These are phyloP conservation scores for Skeletonema grethae DNA, from an alignment of 108 stramenopile genomes.

Conservation along the genomic window DNA sequence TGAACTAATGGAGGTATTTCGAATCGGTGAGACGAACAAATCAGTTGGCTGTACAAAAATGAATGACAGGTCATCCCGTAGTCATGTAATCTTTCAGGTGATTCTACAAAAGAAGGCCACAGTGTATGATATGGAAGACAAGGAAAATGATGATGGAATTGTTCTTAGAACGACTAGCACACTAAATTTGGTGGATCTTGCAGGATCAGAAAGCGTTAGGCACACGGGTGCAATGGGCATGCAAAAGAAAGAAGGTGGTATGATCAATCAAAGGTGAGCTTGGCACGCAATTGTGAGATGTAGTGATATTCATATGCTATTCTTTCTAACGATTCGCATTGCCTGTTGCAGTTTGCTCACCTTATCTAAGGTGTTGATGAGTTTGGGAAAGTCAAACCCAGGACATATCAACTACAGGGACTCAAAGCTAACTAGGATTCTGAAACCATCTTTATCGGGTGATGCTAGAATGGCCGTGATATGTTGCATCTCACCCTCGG, in stretches of 20 bases:
- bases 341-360: slow-evolving; percentile 58
- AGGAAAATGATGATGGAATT: slow-evolving; percentile 46
- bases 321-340: slow-evolving; percentile 1
- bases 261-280: slow-evolving; percentile 92
- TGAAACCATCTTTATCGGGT: slow-evolving; percentile 94
- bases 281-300: background rate
- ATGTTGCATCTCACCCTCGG: slow-evolving; percentile 95
- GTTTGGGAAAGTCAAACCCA: slow-evolving; percentile 48
- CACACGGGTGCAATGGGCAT: slow-evolving; percentile 91
- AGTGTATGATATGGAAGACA: slow-evolving; percentile 9
- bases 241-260: slow-evolving; percentile 97
- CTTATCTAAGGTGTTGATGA: slow-evolving; percentile 71
- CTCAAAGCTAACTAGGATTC: slow-evolving; percentile 96
- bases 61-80: slow-evolving; percentile 94
- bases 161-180: slow-evolving; percentile 47
- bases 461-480: slow-evolving; percentile 84
- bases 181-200: slow-evolving; percentile 85
- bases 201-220: slow-evolving; percentile 90
- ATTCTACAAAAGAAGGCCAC: slow-evolving; percentile 78
- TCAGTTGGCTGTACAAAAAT: slow-evolving; percentile 89
- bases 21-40: slow-evolving; percentile 79
- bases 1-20: slow-evolving; percentile 65
- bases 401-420: slow-evolving; percentile 97
- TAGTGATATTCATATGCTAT: background rate
- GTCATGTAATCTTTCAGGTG: slow-evolving; percentile 92